Evolutionary conservation across 108 stramenopile genomes (phyloP).

Genomic region (Licmophora abbreviata): DNA sequence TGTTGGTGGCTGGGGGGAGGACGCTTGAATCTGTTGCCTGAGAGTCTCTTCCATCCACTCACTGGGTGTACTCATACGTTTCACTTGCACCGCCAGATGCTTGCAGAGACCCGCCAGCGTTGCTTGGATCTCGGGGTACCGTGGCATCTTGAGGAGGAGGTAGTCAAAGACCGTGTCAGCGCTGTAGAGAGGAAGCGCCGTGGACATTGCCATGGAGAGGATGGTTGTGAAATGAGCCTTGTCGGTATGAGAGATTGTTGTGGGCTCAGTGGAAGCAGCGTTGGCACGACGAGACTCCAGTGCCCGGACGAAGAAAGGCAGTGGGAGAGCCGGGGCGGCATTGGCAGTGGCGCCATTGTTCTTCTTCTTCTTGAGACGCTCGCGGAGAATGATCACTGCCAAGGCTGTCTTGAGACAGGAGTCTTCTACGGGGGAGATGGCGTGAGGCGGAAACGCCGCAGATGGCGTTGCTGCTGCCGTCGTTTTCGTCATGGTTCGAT

Average conservation of each 20-base stretch:
- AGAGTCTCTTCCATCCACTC: not conserved
- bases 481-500: too few species aligned
- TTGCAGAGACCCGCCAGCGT: not conserved
- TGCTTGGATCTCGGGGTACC: not conserved
- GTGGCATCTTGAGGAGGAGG: too few species aligned
- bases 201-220: not conserved
- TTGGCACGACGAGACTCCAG: not conserved
- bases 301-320: not conserved
- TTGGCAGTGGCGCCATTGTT: too few species aligned
- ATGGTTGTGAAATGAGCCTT: not conserved
- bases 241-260: not conserved
- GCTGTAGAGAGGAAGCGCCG: not conserved
- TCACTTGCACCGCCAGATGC: not conserved
- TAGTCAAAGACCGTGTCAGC: not conserved
- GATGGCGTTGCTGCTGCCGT: too few species aligned
- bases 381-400: slow-evolving; percentile 16
- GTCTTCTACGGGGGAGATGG: slow-evolving; percentile 14
- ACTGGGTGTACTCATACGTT: not conserved
- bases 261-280: not conserved
- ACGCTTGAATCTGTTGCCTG: not conserved
- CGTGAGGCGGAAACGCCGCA: too few species aligned
- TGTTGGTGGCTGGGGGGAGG: not conserved
- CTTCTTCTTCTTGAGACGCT: not conserved
- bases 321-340: not conserved
- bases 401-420: slow-evolving; percentile 24